Evolutionary conservation across 768 basidiomycete species (phyloP), one percentile per base, ranked within the genome.

Genomic region (Imleria badia): DNA sequence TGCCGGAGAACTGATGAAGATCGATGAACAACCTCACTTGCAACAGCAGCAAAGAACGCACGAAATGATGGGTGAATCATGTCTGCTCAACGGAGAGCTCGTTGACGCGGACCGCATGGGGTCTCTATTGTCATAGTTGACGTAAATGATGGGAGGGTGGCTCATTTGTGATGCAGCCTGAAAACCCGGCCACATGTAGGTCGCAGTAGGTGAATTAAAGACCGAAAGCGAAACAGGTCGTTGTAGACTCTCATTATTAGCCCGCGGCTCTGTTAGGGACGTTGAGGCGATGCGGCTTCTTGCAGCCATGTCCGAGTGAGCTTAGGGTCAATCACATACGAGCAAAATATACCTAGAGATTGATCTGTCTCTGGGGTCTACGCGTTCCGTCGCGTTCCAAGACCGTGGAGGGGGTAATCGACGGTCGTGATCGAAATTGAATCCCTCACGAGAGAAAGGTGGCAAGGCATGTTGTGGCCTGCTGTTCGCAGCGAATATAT

Each of bases 161-260:
- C 60, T 64, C 73, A 76, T 77, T 62, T 75, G 70, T 34, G 76
- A 80, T 23, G 76, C 74, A 57, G 76, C 69, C 59, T 72, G 68
- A 55, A 80, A 72, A 52, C 64, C 70, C n/a, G 77, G 76, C 79
- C 78, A 81, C 63, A 72, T 69, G 64, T 73, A 81, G 43, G 76
- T 75, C 55, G 78, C 74, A 51, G 73, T 76, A 44, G 75, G 70
- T 43, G 75, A 72, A 61, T 75, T 72, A 65, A 76, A 76, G 47
- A 76, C 71, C 22, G 75, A 74, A 49, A 78, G 66, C 45, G 72
- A 69, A 45, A 73, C 66, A 35, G 70, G 71, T 64, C 64, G 71
- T 55, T 69, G 71, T 23, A 50, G 56, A 58, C 54, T 55, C 38
- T 70, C 67, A 42, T 64, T 57, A 58, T 60, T 52, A 51, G 51